Evolutionary conservation across 176 grass and related monocot species (phyloP).

Genomic region (Triticum dicoccoides): DNA sequence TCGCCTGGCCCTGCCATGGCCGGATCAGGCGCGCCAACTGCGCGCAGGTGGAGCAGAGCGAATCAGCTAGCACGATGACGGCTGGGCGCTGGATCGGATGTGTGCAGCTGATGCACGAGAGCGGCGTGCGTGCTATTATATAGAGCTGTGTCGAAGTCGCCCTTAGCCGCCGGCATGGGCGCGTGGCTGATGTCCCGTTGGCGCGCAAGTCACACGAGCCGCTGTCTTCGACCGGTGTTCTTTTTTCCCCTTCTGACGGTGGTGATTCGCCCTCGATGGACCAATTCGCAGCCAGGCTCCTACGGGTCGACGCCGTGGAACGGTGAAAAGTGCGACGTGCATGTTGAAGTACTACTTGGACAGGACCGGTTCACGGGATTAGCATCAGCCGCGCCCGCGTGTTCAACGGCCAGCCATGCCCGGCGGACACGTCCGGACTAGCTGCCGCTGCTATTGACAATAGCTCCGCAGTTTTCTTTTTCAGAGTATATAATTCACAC

Average conservation of each 20-base stretch:
- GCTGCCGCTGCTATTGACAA: background rate
- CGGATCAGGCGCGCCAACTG: background rate
- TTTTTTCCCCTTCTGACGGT: background rate
- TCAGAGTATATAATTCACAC: too few relatives aligned
- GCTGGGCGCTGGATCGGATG: background rate
- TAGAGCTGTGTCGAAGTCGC: background rate
- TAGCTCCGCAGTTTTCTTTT: too few relatives aligned
- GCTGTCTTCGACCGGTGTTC: background rate
- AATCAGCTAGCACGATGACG: background rate
- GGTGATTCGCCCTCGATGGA: background rate
- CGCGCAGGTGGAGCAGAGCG: too few relatives aligned
- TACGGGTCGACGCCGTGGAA: background rate
- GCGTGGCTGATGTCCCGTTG: background rate
- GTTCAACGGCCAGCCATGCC: background rate
- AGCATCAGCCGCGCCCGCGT: too few relatives aligned
- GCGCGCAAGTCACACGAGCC: background rate
- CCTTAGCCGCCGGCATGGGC: background rate
- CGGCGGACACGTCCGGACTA: background rate
- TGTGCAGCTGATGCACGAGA: background rate
- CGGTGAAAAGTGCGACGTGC: background rate
- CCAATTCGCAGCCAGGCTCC: background rate
- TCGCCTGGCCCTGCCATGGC: constrained; percentile 22
- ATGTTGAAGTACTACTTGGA: background rate
- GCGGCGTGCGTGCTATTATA: background rate
- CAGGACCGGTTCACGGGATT: background rate